phyloP scores from a whole-genome alignment of 768 basidiomycete genomes.

The Suillus paluster region DNA sequence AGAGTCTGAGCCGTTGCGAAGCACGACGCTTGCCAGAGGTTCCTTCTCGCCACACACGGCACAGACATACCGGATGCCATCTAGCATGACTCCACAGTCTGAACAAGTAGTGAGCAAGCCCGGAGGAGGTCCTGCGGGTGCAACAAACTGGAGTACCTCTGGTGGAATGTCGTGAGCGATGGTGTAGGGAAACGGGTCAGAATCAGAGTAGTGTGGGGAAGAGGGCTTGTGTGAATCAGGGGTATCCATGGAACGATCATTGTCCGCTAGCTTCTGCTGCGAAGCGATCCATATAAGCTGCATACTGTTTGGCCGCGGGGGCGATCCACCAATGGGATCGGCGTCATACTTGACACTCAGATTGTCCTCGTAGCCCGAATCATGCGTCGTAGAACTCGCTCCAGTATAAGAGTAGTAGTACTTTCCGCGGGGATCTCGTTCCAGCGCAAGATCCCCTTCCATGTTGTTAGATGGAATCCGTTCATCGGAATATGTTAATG shows the following conservation, averaged over 20 bases:
- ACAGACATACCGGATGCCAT: slow-evolving; percentile 90
- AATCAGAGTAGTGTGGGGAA: slow-evolving; percentile 15
- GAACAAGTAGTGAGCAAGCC: slow-evolving; percentile 81
- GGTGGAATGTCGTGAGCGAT: slow-evolving; percentile 46
- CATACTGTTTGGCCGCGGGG: slow-evolving; percentile 61
- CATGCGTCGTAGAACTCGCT: slow-evolving; percentile 53
- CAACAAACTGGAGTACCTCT: slow-evolving; percentile 58
- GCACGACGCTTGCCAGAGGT: slow-evolving; percentile 37
- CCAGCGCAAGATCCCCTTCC: slow-evolving; percentile 66
- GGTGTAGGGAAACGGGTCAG: slow-evolving; percentile 18
- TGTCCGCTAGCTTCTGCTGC: slow-evolving; percentile 46
- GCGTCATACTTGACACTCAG: slow-evolving; percentile 39
- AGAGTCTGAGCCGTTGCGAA: slow-evolving; percentile 14
- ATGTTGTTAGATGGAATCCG: slow-evolving; percentile 45
- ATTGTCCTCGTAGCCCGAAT: slow-evolving; percentile 59
- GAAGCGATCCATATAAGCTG: slow-evolving; percentile 68
- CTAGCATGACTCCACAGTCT: slow-evolving; percentile 72
- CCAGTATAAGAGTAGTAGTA: slow-evolving; percentile 77
- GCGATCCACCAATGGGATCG: slow-evolving; percentile 30
- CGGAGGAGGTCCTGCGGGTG: slow-evolving; percentile 53
- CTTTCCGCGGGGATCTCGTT: slow-evolving; percentile 68
- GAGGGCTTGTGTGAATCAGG: slow-evolving; percentile 10
- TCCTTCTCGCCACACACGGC: slow-evolving; percentile 83
- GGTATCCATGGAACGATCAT: slow-evolving; percentile 17
- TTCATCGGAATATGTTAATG: slow-evolving; percentile 32